Base-by-base conservation (phyloP, 2,329 filamentous ascomycete species). In the Botrytis pseudocinerea region DNA sequence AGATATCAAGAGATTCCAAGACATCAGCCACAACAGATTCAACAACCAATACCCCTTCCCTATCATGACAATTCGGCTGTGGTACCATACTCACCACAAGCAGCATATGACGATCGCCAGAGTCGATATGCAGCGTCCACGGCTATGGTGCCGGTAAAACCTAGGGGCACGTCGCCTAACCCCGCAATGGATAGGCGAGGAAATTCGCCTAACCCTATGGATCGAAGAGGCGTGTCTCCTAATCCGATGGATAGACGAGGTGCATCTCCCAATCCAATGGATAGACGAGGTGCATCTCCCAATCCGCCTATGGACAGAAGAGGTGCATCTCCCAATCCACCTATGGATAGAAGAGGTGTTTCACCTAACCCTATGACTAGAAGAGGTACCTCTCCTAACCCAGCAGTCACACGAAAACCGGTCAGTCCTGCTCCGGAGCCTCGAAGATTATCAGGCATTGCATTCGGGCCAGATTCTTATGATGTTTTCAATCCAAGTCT, bases 381-480 rank as follows among this genome's bases (percentile, higher is more conserved):
- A 66, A 95, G 94, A 81, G 76, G 74, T 44, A 71, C 79, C 20
- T 80, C 80, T 59, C 77, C 77, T 32, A 77, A 80, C 69, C 74
- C 76, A 61, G 65, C 75, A 8, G 89, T 90, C 75, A 86, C 84
- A 74, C 89, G 92, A 70, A 95, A 95, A 81, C 94, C 92, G 1
- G 88, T 94, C 46, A 94, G 92, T 77, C 91, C 92, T 3, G 87
- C 88, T 1, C 92, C 92, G 3, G 85, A 77, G n/a, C 81, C 83
- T 64, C 85, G 88, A 73, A 83, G 87, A 68, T 78, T 88, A 8
- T 92, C 91, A 2, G 87, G 86, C 25, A 82, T 92, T 6, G 92
- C 92, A 0, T 95, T 93, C 78, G 89, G 90, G 0, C 93, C 93
- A 0, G 93, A 95, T 79, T 91, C 89, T 48, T 95, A 93, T 79